Evolutionary conservation across 1,139 yeast species (phyloP).

Genomic region (Candida gigantensis): DNA sequence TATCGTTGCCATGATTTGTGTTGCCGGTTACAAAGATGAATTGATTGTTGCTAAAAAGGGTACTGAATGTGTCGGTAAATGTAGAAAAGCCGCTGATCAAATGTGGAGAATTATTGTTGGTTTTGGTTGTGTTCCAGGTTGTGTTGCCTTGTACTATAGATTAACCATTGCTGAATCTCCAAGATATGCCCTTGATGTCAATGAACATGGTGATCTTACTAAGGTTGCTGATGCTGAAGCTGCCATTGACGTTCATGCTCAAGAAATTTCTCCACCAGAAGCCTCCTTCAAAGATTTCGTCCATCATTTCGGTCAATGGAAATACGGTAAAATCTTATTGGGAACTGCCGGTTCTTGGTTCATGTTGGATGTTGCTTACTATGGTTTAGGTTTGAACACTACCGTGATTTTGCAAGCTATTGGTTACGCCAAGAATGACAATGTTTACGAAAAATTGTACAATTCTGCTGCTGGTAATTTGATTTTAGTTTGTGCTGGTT

Average conservation of each 20-base stretch:
- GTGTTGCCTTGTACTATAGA: conserved; percentile 80
- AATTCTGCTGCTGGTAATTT: conserved; percentile 86
- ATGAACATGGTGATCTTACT: conserved; percentile 53
- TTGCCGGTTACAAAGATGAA: conserved; percentile 68
- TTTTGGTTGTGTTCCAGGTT: conserved; percentile 86
- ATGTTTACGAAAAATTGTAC: conserved; percentile 65
- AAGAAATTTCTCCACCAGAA: conserved; percentile 53
- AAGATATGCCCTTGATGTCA: conserved; percentile 78
- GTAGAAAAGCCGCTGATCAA: conserved; percentile 79
- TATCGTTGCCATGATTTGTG: conserved; percentile 70
- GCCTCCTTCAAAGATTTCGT: conserved; percentile 63
- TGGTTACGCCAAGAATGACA: conserved; percentile 71
- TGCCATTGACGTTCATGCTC: conserved; percentile 49
- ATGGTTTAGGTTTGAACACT: conserved; percentile 82
- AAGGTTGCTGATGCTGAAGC: conserved; percentile 63
- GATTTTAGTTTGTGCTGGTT: conserved; percentile 87
- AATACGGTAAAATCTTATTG: conserved; percentile 74
- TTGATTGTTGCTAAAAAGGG: conserved; percentile 52
- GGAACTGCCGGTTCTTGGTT: conserved; percentile 99
- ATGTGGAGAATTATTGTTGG: conserved; percentile 93
- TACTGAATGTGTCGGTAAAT: conserved; percentile 59
- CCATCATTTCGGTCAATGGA: conserved; percentile 83
- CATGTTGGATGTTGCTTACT: conserved; percentile 91
- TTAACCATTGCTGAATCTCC: conserved; percentile 93
- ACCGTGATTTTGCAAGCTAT: conserved; percentile 81